Evolutionary conservation across 2,329 filamentous ascomycete genomes (phyloP), one percentile per base, ranked within the genome.

Genomic region (Sporothrix luriei): DNA sequence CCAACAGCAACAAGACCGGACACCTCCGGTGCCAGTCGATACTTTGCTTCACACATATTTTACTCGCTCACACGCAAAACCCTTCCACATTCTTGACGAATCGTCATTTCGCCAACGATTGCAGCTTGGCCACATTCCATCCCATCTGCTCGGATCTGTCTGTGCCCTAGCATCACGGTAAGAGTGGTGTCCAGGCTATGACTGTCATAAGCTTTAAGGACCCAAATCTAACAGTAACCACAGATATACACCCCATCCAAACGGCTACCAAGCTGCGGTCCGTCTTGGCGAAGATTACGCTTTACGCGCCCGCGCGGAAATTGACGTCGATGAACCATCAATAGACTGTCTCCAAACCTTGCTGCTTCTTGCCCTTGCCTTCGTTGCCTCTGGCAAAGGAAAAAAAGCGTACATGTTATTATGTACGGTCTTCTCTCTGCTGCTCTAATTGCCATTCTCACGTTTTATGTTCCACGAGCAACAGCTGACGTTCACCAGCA

Each of bases 391-490:
- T 40, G 92, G 93, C 33, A 89, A 90, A 75, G 91, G 92, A 19
- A 94, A 92, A 79, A 95, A 91, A 79, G 90, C 91, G 0, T 95
- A 93, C 74, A 96, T 96, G 92, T 84, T 93, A 51, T 83, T 96
- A 74, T 87, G 92, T 92, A 88, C 24, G 82, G 5, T 54, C 24
- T 68, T 38, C 21, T n/a, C 1, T 61, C 55, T 19, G 26, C 4
- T 7, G 19, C 5, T 9, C 3, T 24, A n/a, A 13, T 11, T 43
- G 40, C 14, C 1, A 33, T 6, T 33, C 5, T 33, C 33, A 9
- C 9, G 14, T 48, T 6, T 16, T 14, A 16, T 48, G 19, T 49
- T n/a, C 1, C 19, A 49, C 48, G 48, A 49, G 6, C 19, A 19
- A 33, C 14, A 33, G 65, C 82, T 84, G 74, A 85, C 73, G 43